Evolutionary conservation across 139 green algal species (phyloP).

Genomic region (Trebouxia sp.): DNA sequence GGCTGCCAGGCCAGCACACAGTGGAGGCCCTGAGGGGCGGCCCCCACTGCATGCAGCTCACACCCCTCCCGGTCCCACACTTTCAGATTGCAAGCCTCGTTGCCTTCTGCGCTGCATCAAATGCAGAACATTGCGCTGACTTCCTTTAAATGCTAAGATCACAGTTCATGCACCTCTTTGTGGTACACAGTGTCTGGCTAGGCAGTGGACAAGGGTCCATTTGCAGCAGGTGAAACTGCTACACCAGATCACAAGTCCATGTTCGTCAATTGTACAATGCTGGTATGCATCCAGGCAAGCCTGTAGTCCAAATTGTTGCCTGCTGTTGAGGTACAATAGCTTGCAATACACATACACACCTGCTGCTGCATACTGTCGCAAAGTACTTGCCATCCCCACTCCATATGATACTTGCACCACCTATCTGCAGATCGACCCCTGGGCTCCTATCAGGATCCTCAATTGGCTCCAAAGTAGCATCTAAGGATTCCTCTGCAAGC

Average conservation of each 20-base stretch:
- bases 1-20: conserved; percentile 83
- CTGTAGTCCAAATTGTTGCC: neutral
- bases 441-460: neutral
- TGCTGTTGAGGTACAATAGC: neutral
- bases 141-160: neutral
- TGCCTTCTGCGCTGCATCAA: neutral
- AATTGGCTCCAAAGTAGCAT: neutral
- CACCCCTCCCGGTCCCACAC: conserved; percentile 72
- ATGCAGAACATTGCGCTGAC: neutral
- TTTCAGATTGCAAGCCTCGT: conserved; percentile 2
- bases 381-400: conserved; percentile 82
- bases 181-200: neutral
- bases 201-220: neutral
- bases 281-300: neutral
- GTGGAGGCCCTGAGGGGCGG: conserved; percentile 49
- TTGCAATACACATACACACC: neutral
- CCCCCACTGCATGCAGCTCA: conserved; percentile 63
- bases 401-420: conserved; percentile 63
- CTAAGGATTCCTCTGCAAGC: conserved; percentile 43
- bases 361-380: conserved; percentile 46
- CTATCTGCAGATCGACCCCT: neutral
- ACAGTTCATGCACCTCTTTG: neutral
- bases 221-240: neutral
- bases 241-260: no score
- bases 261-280: neutral